These are phyloP conservation scores for Emydomyces testavorans DNA, from an alignment of 2,329 filamentous ascomycete species.

Conservation along the genomic window DNA sequence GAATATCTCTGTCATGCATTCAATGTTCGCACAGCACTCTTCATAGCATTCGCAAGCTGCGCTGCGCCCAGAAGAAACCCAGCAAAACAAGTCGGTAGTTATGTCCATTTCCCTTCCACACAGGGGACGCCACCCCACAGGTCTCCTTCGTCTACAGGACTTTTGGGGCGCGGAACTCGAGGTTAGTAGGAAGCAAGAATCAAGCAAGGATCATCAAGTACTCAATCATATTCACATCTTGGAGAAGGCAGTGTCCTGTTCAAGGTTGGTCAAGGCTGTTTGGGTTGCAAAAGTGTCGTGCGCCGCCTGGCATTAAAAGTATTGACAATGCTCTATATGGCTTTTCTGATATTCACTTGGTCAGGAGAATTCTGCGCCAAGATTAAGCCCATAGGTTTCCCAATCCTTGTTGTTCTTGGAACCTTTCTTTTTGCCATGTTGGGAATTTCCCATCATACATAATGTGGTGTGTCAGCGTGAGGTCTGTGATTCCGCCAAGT, in stretches of 20 bases:
- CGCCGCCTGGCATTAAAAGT: constrained; percentile 55
- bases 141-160: background rate
- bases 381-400: constrained; percentile 66
- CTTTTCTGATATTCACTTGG: constrained; percentile 50
- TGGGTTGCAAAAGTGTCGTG: constrained; percentile 45
- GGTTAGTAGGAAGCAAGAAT: constrained; percentile 34
- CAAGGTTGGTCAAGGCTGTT: constrained; percentile 45
- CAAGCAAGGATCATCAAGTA: constrained; percentile 64
- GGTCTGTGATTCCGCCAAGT: constrained; percentile 48
- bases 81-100: constrained; percentile 56
- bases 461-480: constrained; percentile 60
- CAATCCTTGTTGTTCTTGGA: constrained; percentile 35
- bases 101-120: constrained; percentile 52
- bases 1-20: constrained; percentile 60
- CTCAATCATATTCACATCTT: constrained; percentile 55
- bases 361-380: constrained; percentile 59
- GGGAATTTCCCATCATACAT: constrained; percentile 66
- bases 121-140: constrained; percentile 54
- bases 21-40: constrained; percentile 51
- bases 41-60: constrained; percentile 55
- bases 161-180: constrained; percentile 26
- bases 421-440: constrained; percentile 47
- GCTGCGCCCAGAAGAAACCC: constrained; percentile 71
- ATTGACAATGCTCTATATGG: constrained; percentile 55
- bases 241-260: constrained; percentile 54